Base-by-base conservation (phyloP, 345 rosid species). In the Trapa incisa region DNA sequence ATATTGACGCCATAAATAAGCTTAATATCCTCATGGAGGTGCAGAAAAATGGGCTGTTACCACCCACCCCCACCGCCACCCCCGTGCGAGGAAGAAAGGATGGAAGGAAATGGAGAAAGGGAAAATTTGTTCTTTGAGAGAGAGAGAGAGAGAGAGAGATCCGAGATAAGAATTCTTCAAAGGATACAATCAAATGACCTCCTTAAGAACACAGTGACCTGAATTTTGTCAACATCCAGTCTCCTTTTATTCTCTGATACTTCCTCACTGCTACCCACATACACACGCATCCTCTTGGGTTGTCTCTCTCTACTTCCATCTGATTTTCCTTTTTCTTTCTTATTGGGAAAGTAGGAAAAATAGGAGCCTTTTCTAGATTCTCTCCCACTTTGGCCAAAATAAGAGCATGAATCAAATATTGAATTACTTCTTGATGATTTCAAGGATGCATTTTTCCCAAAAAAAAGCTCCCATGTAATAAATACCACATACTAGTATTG, bases 151-250 rank as follows among this genome's bases (percentile, higher is more conserved):
- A 74, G 75, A 74, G 74, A 81, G 83, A 76, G 84, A 84, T 83
- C 85, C 84, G 76, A 75, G 85, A 83, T 83, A 84, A 86, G 83
- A 74, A 79, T 81, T 83, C 83, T 82, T 82, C 79, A 81, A 8
- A 41, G 6, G 7, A 3, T 80, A 87, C 72, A 86, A 83, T 84
- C 88, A 78, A 84, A 85, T 80, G 92, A 85, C 83, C 87, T 88
- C 86, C 86, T 22, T 79, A 77, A 75, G 81, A 88, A 86, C 87
- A 86, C 87, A 86, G 84, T 81, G 89, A 88, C 96, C 84, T 80
- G 85, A 85, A 85, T 85, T 86, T 87, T 88, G 97, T 88, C 97
- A 85, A 92, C 88, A 85, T 81, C 85, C 86, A 87, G 93, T 88
- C 89, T 87, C 84, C n/a, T 47, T 65, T 39, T 81, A 85, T 82